Evolutionary conservation across 768 basidiomycete species (phyloP), one percentile per base, ranked within the genome.

Genomic region (Panus rudis): DNA sequence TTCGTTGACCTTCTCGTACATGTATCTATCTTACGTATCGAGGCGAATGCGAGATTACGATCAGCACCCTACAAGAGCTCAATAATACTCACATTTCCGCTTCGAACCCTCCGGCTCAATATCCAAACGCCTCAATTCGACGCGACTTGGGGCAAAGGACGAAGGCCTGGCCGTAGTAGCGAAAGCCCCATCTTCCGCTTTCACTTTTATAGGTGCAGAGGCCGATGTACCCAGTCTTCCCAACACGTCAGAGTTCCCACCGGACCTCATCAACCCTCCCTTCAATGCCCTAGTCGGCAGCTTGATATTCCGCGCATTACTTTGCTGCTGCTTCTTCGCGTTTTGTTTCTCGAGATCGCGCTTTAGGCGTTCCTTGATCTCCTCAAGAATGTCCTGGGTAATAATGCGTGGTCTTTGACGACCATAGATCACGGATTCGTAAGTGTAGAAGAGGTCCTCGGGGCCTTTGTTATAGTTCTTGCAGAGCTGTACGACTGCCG

Each of bases 1-100:
- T 56, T 88, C 87, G 2, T 79, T 78, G 20, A 85, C 71, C 64
- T 89, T 92, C 62, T 97, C 92, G 56, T 87, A 92, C 92, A 94
- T 93, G 60, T 97, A 98, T 22, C 87, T 77, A 72, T 83, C 85
- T 89, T 51, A 71, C 78, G 80, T 81, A 47, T 21, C 27, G 10
- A 45, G 33, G 19, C 27, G 27, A 25, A 31, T 42, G 52, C 37
- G 25, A 28, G 25, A 24, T 17, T 13, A 25, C 33, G 2, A 28
- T 17, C 8, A 8, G 8, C 16, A 27, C 7, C 17, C 16, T 17
- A 12, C 22, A 11, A 25, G 20, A 27, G 34, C 34, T 14, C 20
- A n/a, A 17, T 41, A 19, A 26, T 11, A 46, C 80, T 69, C 58
- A 86, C 85, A 85, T 26, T 71, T 67, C 25, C 80, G 73, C 43